These are phyloP conservation scores for Lepraria neglecta DNA, from an alignment of 495 filamentous ascomycete species.

Conservation along the genomic window DNA sequence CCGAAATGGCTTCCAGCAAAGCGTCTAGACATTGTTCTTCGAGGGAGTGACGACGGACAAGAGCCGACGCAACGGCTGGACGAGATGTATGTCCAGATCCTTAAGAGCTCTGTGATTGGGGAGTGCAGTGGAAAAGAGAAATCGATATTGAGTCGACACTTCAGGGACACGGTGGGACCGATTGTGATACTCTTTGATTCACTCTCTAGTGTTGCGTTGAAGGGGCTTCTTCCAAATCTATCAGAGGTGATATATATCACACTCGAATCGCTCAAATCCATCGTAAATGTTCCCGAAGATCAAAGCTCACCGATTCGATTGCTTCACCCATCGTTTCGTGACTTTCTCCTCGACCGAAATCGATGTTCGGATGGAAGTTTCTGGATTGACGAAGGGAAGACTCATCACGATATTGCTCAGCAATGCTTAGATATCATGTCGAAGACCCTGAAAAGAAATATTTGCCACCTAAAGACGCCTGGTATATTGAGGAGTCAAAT, in stretches of 20 bases:
- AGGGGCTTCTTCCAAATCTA: conserved; percentile 11
- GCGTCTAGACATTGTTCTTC: conserved; percentile 12
- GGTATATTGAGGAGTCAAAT: conserved; percentile 26
- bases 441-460: conserved; percentile 34
- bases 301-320: conserved; percentile 32
- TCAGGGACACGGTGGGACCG: conserved; percentile 15
- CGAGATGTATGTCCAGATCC: conserved; percentile 14
- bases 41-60: conserved; percentile 5
- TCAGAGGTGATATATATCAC: not conserved
- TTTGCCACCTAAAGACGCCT: conserved; percentile 34
- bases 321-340: conserved; percentile 48
- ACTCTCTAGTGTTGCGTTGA: conserved; percentile 8
- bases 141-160: conserved; percentile 8
- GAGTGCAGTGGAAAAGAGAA: conserved; percentile 5
- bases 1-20: not conserved
- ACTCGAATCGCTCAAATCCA: conserved; percentile 11
- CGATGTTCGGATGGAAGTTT: conserved; percentile 31
- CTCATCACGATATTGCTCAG: conserved; percentile 32
- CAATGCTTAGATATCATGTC: conserved; percentile 36
- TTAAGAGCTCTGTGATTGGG: conserved; percentile 10
- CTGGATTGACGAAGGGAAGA: conserved; percentile 36
- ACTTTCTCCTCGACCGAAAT: conserved; percentile 42
- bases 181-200: conserved; percentile 18
- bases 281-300: conserved; percentile 24
- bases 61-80: conserved; percentile 1